Evolutionary conservation across 345 rosid species (phyloP).

Genomic region (Eucalyptus decipiens): DNA sequence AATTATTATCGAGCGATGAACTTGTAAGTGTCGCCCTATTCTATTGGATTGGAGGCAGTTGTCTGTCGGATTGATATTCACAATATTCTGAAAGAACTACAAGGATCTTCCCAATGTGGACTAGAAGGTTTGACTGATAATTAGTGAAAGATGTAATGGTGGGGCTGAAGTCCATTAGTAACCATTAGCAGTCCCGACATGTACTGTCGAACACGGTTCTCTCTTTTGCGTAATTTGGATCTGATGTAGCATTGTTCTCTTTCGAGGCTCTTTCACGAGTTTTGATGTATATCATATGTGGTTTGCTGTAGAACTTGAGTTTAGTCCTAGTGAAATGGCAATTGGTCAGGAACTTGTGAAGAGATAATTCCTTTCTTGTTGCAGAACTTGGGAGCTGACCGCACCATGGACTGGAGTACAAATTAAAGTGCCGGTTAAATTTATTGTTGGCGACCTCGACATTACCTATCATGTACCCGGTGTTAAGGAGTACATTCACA

Average conservation of each 20-base stretch:
- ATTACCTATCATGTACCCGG: conserved; percentile 44
- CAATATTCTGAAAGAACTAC: not conserved
- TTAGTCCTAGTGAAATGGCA: not conserved
- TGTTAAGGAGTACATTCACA: conserved; percentile 43
- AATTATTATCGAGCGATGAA: conserved; percentile 72
- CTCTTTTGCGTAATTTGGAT: not conserved
- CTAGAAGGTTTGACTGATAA: not conserved
- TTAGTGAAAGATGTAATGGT: not conserved
- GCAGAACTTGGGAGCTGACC: conserved; percentile 79
- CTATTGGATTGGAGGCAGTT: not conserved
- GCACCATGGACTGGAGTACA: conserved; percentile 49
- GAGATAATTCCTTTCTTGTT: not conserved
- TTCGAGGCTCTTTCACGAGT: not conserved
- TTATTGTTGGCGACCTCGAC: conserved; percentile 72
- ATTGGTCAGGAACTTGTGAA: not conserved
- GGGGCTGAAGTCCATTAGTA: not conserved
- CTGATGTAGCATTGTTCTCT: not conserved
- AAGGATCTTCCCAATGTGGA: not conserved
- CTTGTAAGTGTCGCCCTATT: conserved; percentile 26
- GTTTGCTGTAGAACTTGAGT: not conserved
- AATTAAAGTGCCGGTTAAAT: conserved; percentile 77
- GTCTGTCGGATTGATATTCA: not conserved
- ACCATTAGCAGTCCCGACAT: not conserved
- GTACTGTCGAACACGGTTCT: not conserved
- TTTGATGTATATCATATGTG: not conserved